Evolutionary conservation across 2,329 filamentous ascomycete genomes (phyloP).

Genomic region (Coniochaeta sp.): DNA sequence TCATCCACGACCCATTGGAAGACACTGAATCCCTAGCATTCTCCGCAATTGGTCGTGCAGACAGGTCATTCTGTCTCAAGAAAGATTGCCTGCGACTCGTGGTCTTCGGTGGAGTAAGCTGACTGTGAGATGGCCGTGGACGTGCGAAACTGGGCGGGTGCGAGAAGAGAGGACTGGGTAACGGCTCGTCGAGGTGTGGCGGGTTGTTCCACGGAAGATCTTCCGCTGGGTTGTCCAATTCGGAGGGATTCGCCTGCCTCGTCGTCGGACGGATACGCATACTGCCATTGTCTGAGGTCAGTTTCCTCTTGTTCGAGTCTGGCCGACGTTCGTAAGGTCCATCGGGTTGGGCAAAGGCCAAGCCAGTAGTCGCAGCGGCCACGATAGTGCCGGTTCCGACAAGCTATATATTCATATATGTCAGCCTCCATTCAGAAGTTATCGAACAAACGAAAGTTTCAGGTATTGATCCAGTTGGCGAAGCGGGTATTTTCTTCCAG

Average conservation of each 20-base stretch:
- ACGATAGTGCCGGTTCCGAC: slow-evolving; percentile 55
- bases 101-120: slow-evolving; percentile 31
- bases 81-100: slow-evolving; percentile 35
- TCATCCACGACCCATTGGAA: slow-evolving; percentile 64
- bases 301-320: slow-evolving; percentile 22
- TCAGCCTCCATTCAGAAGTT: background rate
- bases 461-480: slow-evolving; percentile 3
- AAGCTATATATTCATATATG: slow-evolving; percentile 32
- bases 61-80: slow-evolving; percentile 29
- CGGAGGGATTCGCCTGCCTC: background rate
- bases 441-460: background rate
- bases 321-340: slow-evolving; percentile 28
- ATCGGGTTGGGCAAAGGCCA: slow-evolving; percentile 49
- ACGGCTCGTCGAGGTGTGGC: slow-evolving; percentile 12
- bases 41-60: slow-evolving; percentile 31
- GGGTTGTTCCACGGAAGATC: slow-evolving; percentile 14
- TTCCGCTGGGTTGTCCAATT: slow-evolving; percentile 15
- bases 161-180: slow-evolving; percentile 13
- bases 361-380: slow-evolving; percentile 50
- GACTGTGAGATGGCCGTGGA: slow-evolving; percentile 27
- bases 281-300: slow-evolving; percentile 21
- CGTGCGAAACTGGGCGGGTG: slow-evolving; percentile 18
- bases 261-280: slow-evolving; percentile 21
- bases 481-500: no score
- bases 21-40: slow-evolving; percentile 49